Conservation (phyloP, 2,329 filamentous ascomycete species). For the Knufia petricola region DNA sequence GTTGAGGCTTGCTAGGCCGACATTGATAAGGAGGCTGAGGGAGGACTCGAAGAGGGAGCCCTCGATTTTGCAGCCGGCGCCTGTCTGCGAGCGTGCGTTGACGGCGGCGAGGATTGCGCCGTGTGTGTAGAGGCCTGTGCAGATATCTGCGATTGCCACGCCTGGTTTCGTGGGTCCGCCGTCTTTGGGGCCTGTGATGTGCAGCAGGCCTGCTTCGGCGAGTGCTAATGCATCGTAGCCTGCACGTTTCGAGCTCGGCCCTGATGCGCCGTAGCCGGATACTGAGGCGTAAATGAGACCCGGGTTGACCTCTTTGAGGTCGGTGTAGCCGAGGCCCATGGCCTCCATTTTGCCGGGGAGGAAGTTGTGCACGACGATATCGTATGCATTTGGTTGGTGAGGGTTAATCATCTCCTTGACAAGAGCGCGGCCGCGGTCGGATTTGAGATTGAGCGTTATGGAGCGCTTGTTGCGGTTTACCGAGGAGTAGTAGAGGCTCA, state of each 20-base stretch:
- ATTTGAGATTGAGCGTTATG: slow-evolving; percentile 16
- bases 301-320: slow-evolving; percentile 34
- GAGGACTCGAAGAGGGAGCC: slow-evolving; percentile 24
- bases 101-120: slow-evolving; percentile 21
- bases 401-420: slow-evolving; percentile 11
- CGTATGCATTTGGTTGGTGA: not conserved
- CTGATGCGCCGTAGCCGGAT: slow-evolving; percentile 43
- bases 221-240: slow-evolving; percentile 21
- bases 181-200: slow-evolving; percentile 17
- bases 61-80: slow-evolving; percentile 16
- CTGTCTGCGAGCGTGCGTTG: slow-evolving; percentile 15
- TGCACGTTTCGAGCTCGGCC: slow-evolving; percentile 28
- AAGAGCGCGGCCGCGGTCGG: slow-evolving; percentile 7
- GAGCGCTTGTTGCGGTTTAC: slow-evolving; percentile 21
- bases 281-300: slow-evolving; percentile 43
- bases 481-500: slow-evolving; percentile 18
- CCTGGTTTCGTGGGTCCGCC: slow-evolving; percentile 18
- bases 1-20: slow-evolving; percentile 20
- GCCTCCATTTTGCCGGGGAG: slow-evolving; percentile 37
- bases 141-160: slow-evolving; percentile 19
- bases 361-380: slow-evolving; percentile 21
- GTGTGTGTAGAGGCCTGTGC: slow-evolving; percentile 19
- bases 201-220: slow-evolving; percentile 19
- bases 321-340: slow-evolving; percentile 34
- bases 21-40: slow-evolving; percentile 20